Evolutionary conservation across 805 yeast genomes (phyloP).

Genomic region (Pichia pseudocactophila): DNA sequence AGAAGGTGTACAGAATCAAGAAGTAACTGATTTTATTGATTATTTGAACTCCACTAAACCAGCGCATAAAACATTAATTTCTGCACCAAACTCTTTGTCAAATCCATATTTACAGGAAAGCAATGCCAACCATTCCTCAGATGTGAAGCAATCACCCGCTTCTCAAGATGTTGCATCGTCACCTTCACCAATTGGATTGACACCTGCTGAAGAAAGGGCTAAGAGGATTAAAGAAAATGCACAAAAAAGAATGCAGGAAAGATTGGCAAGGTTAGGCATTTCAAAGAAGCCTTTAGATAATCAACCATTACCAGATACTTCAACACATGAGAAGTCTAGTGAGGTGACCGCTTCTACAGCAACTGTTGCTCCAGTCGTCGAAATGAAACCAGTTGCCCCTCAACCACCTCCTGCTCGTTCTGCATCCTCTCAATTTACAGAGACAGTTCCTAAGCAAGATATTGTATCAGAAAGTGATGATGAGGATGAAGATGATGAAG

Average conservation of each 20-base stretch:
- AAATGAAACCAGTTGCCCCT: neutral
- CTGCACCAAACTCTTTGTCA: conserved; percentile 1
- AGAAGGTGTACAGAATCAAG: conserved; percentile 56
- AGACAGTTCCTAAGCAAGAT: neutral
- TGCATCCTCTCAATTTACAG: neutral
- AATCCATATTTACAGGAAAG: conserved; percentile 6
- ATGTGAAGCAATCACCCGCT: conserved; percentile 6
- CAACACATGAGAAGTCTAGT: conserved; percentile 11
- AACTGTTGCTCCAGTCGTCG: neutral
- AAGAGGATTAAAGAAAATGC: conserved; percentile 80
- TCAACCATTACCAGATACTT: conserved; percentile 5
- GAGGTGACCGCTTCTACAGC: neutral
- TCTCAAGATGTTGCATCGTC: conserved; percentile 1
- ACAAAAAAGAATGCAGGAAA: conserved; percentile 72
- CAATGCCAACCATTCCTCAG: conserved; percentile 7
- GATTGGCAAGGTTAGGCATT: conserved; percentile 74
- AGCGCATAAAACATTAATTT: conserved; percentile 5
- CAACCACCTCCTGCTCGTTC: neutral
- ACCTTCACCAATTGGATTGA: neutral
- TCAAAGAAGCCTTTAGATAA: conserved; percentile 5
- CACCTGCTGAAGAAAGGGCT: conserved; percentile 56
- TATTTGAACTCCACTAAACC: conserved; percentile 36
- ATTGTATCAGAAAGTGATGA: neutral
- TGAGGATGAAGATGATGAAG: conserved; percentile 29
- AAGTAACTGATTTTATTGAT: conserved; percentile 53